Evolutionary conservation across 441 rosid species (phyloP), one percentile per base, ranked within the genome.

Genomic region (Raphanus hybrid): DNA sequence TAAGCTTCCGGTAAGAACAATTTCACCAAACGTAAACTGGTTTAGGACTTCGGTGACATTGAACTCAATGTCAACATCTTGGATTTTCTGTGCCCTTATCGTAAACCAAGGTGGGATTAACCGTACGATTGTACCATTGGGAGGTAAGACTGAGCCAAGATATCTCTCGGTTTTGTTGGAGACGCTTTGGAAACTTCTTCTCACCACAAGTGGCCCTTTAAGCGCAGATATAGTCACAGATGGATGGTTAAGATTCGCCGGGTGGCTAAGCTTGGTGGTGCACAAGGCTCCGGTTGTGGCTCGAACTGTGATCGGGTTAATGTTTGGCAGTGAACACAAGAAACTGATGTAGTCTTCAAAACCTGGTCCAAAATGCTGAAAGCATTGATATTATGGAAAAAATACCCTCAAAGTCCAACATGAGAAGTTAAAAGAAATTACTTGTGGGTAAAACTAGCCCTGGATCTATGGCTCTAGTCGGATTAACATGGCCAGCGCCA

Each of bases 401-500:
- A 32, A 1, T 54, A 61, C 10, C 35, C 35, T 6, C 8, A 45
- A 20, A 0, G 1, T 3, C 20, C 39, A 0, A 66, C 4, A 48
- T 58, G n/a, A 52, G 9, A 64, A 41, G 8, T 63, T 15, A 66
- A 41, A 43, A 4, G 14, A 11, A 1, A 6, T 75, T 81, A 90
- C 97, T 93, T 76, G 92, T 73, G 59, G 88, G 52, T 60, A 91
- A 85, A 78, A 90, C 93, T 0, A 95, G 84, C 78, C 98, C 96
- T 4, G 99, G 98, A 82, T 93, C 92, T 32, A 90, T 20, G 72
- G 99, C 97, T 5, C 67, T 80, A 64, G 81, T 76, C 2, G 99
- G 90, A 82, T 71, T 85, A 64, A 95, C 89, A 43, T 85, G 87
- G 50, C 99, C 99, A 0, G 96, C 87, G 2, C 99, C 98, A 3